phyloP scores from a whole-genome alignment of 768 basidiomycete genomes.

The Amanita phalloides region DNA sequence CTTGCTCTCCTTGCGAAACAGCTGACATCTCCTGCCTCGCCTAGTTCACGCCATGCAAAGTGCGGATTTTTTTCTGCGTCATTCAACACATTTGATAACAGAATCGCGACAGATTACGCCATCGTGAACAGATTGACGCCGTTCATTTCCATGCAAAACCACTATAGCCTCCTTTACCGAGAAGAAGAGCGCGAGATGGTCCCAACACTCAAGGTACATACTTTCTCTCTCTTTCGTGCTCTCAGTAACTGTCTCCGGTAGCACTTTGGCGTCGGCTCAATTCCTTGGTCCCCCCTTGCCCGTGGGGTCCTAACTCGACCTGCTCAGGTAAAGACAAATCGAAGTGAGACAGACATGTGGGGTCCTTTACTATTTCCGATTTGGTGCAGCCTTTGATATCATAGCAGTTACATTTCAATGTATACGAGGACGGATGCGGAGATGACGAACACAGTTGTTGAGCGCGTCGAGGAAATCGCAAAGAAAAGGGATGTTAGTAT shows the following conservation, averaged over 20 bases:
- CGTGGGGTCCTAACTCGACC: slow-evolving; percentile 42
- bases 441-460: neutral
- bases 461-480: slow-evolving; percentile 31
- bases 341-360: neutral
- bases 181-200: slow-evolving; percentile 34
- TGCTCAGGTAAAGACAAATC: slow-evolving; percentile 15
- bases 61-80: neutral
- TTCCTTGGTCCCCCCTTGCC: slow-evolving; percentile 51
- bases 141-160: slow-evolving; percentile 20
- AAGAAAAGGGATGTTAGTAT: too few species aligned
- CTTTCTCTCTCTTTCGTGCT: neutral
- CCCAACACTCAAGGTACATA: slow-evolving; percentile 6
- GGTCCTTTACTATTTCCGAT: neutral
- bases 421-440: neutral
- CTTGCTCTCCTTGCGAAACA: too few species aligned
- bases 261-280: slow-evolving; percentile 42
- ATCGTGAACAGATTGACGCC: slow-evolving; percentile 43
- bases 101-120: slow-evolving; percentile 40
- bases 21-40: neutral
- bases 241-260: slow-evolving; percentile 8
- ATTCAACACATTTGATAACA: neutral
- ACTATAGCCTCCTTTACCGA: slow-evolving; percentile 48
- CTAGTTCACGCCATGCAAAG: slow-evolving; percentile 4
- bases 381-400: neutral
- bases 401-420: neutral